A percentile compares a stretch with the other conserved stretches of the same genome.
Conservation (phyloP, 345 rosid species). For the Luvunga scandens region DNA sequence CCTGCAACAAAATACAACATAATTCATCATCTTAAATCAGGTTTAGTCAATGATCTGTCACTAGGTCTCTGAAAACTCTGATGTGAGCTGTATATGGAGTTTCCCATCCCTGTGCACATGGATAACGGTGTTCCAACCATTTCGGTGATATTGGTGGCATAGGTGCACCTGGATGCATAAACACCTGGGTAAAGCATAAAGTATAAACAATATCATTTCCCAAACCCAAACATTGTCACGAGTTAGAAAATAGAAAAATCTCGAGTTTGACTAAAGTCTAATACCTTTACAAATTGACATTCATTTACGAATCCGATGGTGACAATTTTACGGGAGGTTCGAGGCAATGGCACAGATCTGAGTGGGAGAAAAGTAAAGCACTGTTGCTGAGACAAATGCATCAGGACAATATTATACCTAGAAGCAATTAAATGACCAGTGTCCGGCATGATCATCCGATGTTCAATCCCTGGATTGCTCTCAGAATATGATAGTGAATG, state of each 20-base stretch:
- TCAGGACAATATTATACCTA: constrained; percentile 8
- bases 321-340: constrained; percentile 10
- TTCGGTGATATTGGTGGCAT: constrained; percentile 10
- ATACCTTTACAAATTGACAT: constrained; percentile 13
- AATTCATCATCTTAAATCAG: background rate
- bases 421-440: constrained; percentile 15
- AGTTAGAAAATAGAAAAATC: background rate
- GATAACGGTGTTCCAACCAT: constrained; percentile 14
- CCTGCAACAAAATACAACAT: background rate
- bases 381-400: constrained; percentile 9
- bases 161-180: constrained; percentile 17
- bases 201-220: background rate
- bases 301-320: constrained; percentile 9
- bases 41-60: background rate
- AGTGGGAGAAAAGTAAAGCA: constrained; percentile 17
- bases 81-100: constrained; percentile 12
- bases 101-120: constrained; percentile 20
- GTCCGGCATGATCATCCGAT: constrained; percentile 9
- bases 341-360: constrained; percentile 16
- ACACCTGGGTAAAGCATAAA: constrained; percentile 1
- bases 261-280: background rate
- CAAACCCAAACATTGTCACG: background rate
- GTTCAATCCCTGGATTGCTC: constrained; percentile 8
- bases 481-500: background rate
- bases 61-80: constrained; percentile 12